phyloP scores from a whole-genome alignment of 176 grass and related monocot species.

The Eleusine indica region DNA sequence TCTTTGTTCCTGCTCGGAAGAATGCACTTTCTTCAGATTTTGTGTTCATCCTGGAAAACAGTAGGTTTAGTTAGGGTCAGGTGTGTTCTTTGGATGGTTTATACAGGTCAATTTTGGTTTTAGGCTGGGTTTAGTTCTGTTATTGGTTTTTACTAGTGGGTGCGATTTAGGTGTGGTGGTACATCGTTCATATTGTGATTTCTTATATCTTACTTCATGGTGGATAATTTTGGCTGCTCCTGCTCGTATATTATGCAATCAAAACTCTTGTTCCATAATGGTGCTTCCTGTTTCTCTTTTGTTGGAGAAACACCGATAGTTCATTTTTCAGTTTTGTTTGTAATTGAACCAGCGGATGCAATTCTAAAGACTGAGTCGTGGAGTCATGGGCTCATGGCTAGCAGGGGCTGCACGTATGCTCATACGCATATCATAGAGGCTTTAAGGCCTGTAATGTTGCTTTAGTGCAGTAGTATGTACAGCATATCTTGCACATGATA shows the following conservation, averaged over 20 bases:
- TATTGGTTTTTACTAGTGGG: background rate
- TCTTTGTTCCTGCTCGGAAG: background rate
- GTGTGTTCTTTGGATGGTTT: background rate
- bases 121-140: slow-evolving; percentile 35
- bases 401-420: too few relatives aligned
- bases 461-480: too few relatives aligned
- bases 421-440: too few relatives aligned
- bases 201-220: background rate
- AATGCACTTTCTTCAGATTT: slow-evolving; percentile 24
- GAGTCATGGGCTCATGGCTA: background rate
- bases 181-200: background rate
- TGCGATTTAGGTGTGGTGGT: background rate
- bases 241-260: too few relatives aligned
- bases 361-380: background rate
- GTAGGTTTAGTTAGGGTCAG: slow-evolving; percentile 15
- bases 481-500: background rate
- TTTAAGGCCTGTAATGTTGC: background rate
- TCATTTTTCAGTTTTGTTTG: too few relatives aligned
- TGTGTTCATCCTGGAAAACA: slow-evolving; percentile 21
- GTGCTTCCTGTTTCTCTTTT: too few relatives aligned
- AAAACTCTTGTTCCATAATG: too few relatives aligned
- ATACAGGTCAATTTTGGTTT: background rate
- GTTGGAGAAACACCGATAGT: too few relatives aligned
- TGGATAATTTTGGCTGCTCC: background rate
- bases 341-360: too few relatives aligned